Percentiles rank a stretch among this genome's conserved stretches.
Conservation (phyloP, 2,329 filamentous ascomycete genomes). For the Pochonia chlamydosporia region DNA sequence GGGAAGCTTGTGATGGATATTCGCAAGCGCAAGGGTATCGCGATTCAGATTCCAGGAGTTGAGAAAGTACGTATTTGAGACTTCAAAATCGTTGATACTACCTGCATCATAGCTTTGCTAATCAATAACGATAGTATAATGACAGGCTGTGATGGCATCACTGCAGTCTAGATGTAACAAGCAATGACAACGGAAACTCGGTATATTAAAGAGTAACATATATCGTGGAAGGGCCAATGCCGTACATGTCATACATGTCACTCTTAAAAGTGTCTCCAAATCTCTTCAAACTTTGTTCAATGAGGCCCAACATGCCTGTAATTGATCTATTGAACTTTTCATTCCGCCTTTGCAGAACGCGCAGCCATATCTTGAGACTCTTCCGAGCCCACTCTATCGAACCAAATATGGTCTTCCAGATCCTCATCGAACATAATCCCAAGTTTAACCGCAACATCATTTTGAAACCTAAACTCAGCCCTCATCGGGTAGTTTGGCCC, state of each 20-base stretch:
- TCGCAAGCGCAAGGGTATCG: constrained; percentile 99
- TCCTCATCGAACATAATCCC: constrained; percentile 15
- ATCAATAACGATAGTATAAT: constrained; percentile 67
- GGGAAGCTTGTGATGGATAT: constrained; percentile 80
- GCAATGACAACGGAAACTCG: no score
- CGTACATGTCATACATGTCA: no score
- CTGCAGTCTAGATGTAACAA: no score
- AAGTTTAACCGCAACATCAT: constrained; percentile 8
- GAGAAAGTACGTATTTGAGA: constrained; percentile 73
- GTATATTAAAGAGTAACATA: no score
- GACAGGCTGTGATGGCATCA: constrained; percentile 99
- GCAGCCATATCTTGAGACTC: not conserved
- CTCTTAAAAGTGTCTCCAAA: no score
- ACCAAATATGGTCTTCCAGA: constrained; percentile 15
- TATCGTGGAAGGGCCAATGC: no score
- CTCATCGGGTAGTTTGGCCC: constrained; percentile 2
- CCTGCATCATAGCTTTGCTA: constrained; percentile 11
- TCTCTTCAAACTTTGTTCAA: no score
- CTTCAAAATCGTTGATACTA: not conserved
- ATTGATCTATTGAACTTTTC: no score
- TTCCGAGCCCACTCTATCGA: constrained; percentile 5
- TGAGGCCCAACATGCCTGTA: no score
- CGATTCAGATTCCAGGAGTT: constrained; percentile 86
- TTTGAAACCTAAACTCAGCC: constrained; percentile 14
- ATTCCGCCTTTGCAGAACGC: no score